Base-by-base conservation (phyloP, 148 eudicot species). In the Rheum nobile region DNA sequence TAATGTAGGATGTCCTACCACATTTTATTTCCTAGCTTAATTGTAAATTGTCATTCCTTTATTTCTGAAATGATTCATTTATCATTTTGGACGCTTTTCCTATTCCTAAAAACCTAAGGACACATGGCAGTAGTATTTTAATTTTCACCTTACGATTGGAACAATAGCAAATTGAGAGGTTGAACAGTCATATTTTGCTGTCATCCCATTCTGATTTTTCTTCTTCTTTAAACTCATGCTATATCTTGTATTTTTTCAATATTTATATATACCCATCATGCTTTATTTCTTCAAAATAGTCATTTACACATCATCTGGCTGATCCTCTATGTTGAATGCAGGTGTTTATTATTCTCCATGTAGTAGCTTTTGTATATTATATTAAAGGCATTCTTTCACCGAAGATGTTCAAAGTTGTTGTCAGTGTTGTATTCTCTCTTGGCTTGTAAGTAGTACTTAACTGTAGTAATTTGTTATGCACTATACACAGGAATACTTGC, bases 271-370 rank as follows among this genome's bases (percentile, higher is more conserved):
- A 5, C 14, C 8, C 11, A 14, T 46, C 52, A 19, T 46, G 52
- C 24, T 50, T 43, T 50, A 50, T 19, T 50, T 50, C 5, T 8
- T 0, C 2, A 19, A 50, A 50, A 50, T 26, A 50, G 7, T 8
- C 7, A 21, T 24, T 57, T 24, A 26, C 7, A 26, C 29, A 21
- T 26, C 14, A 57, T 57, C 65, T 26, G 9, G 19, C 67, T 57
- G 67, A 68, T 68, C 7, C 31, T 34, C 7, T 76, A 42, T 63
- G 72, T 72, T 79, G 69, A 71, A 8, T 84, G 70, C 91, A 94
- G 97, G 98, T 95, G 75, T 95, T 95, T 80, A 90, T 95, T 72
- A 88, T 95, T 73, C 82, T 94, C 82, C 96, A 95, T 74, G 97
- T 95, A 81, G 96, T 95, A 83, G 98, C 96, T 75, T 87, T 95